These are phyloP conservation scores for Symmetrospora coprosmae DNA, from an alignment of 768 basidiomycete genomes.

Conservation along the genomic window DNA sequence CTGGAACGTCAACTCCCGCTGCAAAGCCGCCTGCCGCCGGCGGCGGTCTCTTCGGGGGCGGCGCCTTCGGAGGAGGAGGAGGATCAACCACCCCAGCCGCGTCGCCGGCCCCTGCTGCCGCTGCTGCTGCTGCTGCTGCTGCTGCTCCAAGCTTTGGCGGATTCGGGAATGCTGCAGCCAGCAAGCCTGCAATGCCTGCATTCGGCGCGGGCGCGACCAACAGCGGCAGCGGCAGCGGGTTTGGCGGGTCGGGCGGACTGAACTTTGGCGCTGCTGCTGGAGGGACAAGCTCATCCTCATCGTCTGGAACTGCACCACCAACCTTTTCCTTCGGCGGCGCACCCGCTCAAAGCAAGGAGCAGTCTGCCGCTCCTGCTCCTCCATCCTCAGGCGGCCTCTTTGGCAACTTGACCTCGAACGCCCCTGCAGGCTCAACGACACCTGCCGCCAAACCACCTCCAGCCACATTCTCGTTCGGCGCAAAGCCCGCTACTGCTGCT, in stretches of 20 bases:
- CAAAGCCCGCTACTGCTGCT: neutral
- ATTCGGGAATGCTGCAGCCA: neutral
- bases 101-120: neutral
- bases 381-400: neutral
- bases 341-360: neutral
- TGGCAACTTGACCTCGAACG: neutral
- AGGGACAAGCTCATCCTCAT: too few species aligned
- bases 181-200: neutral
- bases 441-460: slow-evolving; percentile 24
- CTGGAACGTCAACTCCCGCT: too few species aligned
- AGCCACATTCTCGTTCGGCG: slow-evolving; percentile 46
- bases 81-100: slow-evolving; percentile 19
- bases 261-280: too few species aligned
- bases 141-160: neutral
- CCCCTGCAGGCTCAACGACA: slow-evolving; percentile 17
- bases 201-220: too few species aligned
- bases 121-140: neutral
- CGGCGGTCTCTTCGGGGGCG: too few species aligned
- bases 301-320: neutral
- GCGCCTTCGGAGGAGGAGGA: too few species aligned
- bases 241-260: too few species aligned
- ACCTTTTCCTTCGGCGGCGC: neutral
- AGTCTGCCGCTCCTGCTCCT: neutral
- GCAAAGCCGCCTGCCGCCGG: too few species aligned
- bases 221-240: too few species aligned